Evolutionary conservation across 2,329 filamentous ascomycete species (phyloP), one percentile per base, ranked within the genome.

Genomic region (Aplosporella prunicola): DNA sequence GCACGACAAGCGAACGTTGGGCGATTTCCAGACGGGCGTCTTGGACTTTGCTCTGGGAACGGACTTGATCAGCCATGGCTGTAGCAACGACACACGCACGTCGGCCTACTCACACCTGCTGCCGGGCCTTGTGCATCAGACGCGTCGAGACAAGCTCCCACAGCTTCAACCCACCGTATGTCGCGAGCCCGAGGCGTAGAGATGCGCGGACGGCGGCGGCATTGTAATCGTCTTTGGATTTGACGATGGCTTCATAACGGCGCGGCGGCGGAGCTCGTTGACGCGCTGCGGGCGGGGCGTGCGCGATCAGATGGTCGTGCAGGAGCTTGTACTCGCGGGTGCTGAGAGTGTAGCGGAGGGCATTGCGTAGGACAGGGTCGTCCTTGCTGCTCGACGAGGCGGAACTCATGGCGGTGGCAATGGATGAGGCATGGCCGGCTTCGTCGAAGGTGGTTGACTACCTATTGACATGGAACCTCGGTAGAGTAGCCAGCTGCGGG

Each of bases 261-360:
- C 61, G 57, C 5, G 74, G 73, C 13, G 63, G 58, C 10, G 66
- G 67, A 2, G 70, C 59, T 44, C 63, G 65, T 44, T 68, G 71
- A 64, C 74, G 61, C 52, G 82, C 59, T 51, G 71, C 60, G 64
- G 68, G 62, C 7, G 35, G 35, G 5, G 83, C 80, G 31, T 80
- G 77, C 43, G 83, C 86, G 34, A 91, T 71, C 36, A 93, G 72
- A 54, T 88, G 87, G 52, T 81, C 80, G 60, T 94, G 86, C 13
- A 95, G 73, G 1, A 80, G 67, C 47, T 84, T 80, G 61, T 95
- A 95, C 59, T 95, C 88, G 58, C 80, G 78, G 27, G 85, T 78
- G 55, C 88, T 86, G 36, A 79, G 60, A 41, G 83, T 91, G 62
- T 94, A 88, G 47, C 87, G 80, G 42, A 95, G 70, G 28, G 85